These are phyloP conservation scores for Candida dendrica DNA, from an alignment of 805 yeast species.

Conservation along the genomic window DNA sequence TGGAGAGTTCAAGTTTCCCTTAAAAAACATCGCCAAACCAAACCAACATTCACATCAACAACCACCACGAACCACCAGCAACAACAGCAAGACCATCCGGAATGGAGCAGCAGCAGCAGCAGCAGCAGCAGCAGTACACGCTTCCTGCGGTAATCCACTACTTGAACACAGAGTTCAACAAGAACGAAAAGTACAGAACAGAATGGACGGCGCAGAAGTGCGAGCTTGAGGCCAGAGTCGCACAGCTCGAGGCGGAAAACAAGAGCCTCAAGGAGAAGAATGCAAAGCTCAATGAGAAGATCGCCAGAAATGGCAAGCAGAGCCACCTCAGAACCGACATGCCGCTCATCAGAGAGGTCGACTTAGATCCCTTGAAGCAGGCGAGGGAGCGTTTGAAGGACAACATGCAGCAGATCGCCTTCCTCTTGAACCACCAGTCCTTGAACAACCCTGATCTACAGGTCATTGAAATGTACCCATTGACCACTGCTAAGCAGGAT, in stretches of 20 bases:
- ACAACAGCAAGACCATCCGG: background rate
- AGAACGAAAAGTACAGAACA: conserved; percentile 47
- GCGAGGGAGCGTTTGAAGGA: background rate
- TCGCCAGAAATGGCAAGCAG: background rate
- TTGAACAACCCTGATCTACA: background rate
- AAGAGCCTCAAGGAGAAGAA: conserved; percentile 2
- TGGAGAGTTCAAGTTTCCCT: too few species aligned
- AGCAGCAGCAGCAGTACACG: background rate
- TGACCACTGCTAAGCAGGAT: background rate
- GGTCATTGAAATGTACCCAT: background rate
- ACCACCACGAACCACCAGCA: too few species aligned
- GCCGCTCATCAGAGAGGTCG: background rate
- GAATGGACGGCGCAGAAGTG: conserved; percentile 51
- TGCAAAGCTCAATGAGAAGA: background rate
- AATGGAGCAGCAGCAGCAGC: background rate
- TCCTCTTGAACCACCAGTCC: background rate
- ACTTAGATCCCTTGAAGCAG: conserved; percentile 1
- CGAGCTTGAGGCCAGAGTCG: conserved; percentile 44
- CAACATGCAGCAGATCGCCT: background rate
- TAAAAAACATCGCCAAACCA: too few species aligned
- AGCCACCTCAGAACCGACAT: background rate
- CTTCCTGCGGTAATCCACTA: conserved; percentile 49
- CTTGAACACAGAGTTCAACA: conserved; percentile 50
- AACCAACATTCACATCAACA: too few species aligned
- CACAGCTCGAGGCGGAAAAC: conserved; percentile 46